Conservation (phyloP, 2,329 filamentous ascomycete genomes). For the Shiraia sp. region DNA sequence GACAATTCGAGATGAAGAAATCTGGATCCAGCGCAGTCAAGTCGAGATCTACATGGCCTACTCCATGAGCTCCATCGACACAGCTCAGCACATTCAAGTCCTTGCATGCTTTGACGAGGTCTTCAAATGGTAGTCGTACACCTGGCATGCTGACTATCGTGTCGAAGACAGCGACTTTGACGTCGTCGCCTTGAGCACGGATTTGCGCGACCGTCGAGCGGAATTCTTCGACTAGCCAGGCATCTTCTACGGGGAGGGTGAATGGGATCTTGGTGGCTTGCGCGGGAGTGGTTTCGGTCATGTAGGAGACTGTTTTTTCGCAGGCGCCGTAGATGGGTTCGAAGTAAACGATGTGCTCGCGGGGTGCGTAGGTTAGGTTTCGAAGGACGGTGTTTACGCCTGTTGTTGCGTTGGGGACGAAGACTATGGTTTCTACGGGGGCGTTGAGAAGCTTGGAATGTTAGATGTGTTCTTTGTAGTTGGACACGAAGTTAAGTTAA, state of each 20-base stretch:
- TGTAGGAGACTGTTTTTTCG: constrained; percentile 71
- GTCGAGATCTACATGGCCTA: constrained; percentile 78
- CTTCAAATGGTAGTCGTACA: constrained; percentile 77
- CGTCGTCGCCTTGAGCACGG: constrained; percentile 61
- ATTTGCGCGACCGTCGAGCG: constrained; percentile 59
- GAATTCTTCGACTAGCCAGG: constrained; percentile 66
- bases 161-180: constrained; percentile 76
- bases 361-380: constrained; percentile 68
- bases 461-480: background rate
- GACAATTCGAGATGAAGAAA: constrained; percentile 81
- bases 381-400: constrained; percentile 80
- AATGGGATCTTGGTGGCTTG: constrained; percentile 61
- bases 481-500: no score
- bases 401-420: constrained; percentile 80
- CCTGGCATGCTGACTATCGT: constrained; percentile 79
- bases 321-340: constrained; percentile 78
- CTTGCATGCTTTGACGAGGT: constrained; percentile 65
- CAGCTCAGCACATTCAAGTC: constrained; percentile 71
- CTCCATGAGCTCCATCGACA: constrained; percentile 82
- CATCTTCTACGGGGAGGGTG: constrained; percentile 71
- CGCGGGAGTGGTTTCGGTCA: constrained; percentile 68
- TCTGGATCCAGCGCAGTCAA: constrained; percentile 71
- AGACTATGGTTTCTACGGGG: constrained; percentile 68
- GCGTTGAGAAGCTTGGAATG: constrained; percentile 61
- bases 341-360: constrained; percentile 81